Conservation (phyloP, 192 early-diverging fungal species). For the Coemansia sp. region DNA sequence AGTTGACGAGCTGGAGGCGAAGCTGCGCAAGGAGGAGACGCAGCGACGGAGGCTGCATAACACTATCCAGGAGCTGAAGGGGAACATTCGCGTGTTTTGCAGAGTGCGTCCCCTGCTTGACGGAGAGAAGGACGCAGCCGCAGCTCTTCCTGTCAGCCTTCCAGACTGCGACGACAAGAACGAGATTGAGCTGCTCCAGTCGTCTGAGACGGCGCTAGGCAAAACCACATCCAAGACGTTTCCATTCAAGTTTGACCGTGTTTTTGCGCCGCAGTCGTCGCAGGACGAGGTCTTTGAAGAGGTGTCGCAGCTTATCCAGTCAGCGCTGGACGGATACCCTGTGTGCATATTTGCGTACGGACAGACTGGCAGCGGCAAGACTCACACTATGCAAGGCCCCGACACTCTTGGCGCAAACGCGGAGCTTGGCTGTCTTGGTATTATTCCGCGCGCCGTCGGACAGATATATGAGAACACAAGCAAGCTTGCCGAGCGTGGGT, state of each 20-base stretch:
- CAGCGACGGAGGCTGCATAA: conserved; percentile 87
- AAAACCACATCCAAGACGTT: conserved; percentile 63
- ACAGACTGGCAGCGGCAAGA: conserved; percentile 94
- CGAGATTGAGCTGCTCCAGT: conserved; percentile 75
- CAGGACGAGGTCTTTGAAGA: conserved; percentile 91
- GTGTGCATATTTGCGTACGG: conserved; percentile 99
- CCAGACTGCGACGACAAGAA: conserved; percentile 61
- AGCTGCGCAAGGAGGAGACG: conserved; percentile 75
- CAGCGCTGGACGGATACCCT: conserved; percentile 94
- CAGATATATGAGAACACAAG: conserved; percentile 84
- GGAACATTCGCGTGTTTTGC: conserved; percentile 98
- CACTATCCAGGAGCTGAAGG: conserved; percentile 90
- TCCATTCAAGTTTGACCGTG: conserved; percentile 83
- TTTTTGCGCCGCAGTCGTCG: conserved; percentile 68
- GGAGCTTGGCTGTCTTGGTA: conserved; percentile 58
- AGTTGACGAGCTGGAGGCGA: conserved; percentile 59
- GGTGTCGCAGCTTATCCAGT: conserved; percentile 95
- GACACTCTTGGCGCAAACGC: conserved; percentile 31
- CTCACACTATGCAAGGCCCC: conserved; percentile 79
- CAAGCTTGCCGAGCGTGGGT: conserved; percentile 73
- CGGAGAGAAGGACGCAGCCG: conserved; percentile 19
- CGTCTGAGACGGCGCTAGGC: conserved; percentile 52
- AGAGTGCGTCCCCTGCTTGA: conserved; percentile 77
- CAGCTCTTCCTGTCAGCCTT: conserved; percentile 52
- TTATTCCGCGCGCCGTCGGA: conserved; percentile 92